Evolutionary conservation across 1,284 basidiomycete species (phyloP).

Genomic region (Boletus mariae): DNA sequence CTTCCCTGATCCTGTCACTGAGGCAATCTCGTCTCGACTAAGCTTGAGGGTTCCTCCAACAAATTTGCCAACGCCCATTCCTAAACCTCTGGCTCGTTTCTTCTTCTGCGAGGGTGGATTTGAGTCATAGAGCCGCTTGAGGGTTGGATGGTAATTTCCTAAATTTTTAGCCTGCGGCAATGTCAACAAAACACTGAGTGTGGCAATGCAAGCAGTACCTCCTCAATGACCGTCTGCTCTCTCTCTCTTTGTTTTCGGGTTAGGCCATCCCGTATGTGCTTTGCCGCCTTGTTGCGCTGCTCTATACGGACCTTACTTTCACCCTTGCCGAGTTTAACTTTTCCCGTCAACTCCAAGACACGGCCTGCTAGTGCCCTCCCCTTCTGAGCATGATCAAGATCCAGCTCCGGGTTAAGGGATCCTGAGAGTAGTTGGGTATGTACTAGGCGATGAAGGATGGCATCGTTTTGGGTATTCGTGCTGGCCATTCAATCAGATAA

Average conservation of each 20-base stretch:
- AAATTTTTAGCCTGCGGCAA: slow-evolving; percentile 62
- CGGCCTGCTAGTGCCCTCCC: slow-evolving; percentile 71
- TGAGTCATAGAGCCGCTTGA: slow-evolving; percentile 63
- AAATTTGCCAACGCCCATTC: slow-evolving; percentile 77
- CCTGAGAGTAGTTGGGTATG: slow-evolving; percentile 75
- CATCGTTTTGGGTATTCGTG: slow-evolving; percentile 71
- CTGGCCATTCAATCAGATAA: slow-evolving; percentile 37
- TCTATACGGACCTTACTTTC: slow-evolving; percentile 54
- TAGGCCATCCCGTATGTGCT: slow-evolving; percentile 67
- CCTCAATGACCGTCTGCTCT: slow-evolving; percentile 53
- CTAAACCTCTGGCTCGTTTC: slow-evolving; percentile 60
- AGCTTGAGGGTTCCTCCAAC: slow-evolving; percentile 63
- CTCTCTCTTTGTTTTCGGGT: slow-evolving; percentile 55
- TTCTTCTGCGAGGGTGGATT: slow-evolving; percentile 31
- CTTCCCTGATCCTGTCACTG: slow-evolving; percentile 34
- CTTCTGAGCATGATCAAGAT: slow-evolving; percentile 60
- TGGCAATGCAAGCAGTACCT: slow-evolving; percentile 42
- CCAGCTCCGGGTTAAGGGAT: slow-evolving; percentile 57
- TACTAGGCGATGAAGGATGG: slow-evolving; percentile 66
- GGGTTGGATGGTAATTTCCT: slow-evolving; percentile 74
- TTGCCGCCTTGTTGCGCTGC: slow-evolving; percentile 65
- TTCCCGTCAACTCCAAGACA: slow-evolving; percentile 63
- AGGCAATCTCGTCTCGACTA: slow-evolving; percentile 54
- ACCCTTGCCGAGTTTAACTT: slow-evolving; percentile 66
- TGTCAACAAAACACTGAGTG: slow-evolving; percentile 4